Conservation (phyloP, 306 rosid species). For the Mucuna pruriens region DNA sequence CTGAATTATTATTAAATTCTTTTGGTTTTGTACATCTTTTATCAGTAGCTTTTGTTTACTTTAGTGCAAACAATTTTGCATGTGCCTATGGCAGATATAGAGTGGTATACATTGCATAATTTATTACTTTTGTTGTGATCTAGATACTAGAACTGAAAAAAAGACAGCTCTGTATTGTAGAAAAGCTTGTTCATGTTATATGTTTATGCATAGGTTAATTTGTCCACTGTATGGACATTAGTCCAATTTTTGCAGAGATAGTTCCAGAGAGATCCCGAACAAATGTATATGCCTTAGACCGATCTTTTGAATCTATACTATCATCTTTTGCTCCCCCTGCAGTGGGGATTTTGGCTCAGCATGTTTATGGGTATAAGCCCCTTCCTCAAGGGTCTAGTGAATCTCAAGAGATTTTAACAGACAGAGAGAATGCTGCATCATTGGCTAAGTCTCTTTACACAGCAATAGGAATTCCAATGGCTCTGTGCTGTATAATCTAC, state of each 20-base stretch:
- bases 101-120: neutral
- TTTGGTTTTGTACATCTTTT: neutral
- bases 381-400: slow-evolving; percentile 55
- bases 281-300: slow-evolving; percentile 87
- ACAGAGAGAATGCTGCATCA: slow-evolving; percentile 82
- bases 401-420: slow-evolving; percentile 66
- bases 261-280: slow-evolving; percentile 93
- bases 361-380: slow-evolving; percentile 83
- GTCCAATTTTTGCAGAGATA: slow-evolving; percentile 98
- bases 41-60: neutral
- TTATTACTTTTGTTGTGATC: slow-evolving; percentile 3
- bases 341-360: slow-evolving; percentile 88
- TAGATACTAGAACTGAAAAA: neutral
- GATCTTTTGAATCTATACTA: slow-evolving; percentile 81
- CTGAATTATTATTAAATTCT: neutral
- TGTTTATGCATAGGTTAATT: slow-evolving; percentile 20
- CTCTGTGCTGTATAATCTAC: slow-evolving; percentile 79
- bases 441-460: slow-evolving; percentile 83
- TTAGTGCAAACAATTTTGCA: slow-evolving; percentile 9
- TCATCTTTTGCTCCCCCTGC: slow-evolving; percentile 92
- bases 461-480: slow-evolving; percentile 89
- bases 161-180: neutral
- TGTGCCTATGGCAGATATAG: slow-evolving; percentile 2
- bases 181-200: neutral
- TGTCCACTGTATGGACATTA: slow-evolving; percentile 43